Evolutionary conservation across 2,329 filamentous ascomycete genomes (phyloP), one percentile per base, ranked within the genome.

Genomic region (Colletotrichum eremochloae): DNA sequence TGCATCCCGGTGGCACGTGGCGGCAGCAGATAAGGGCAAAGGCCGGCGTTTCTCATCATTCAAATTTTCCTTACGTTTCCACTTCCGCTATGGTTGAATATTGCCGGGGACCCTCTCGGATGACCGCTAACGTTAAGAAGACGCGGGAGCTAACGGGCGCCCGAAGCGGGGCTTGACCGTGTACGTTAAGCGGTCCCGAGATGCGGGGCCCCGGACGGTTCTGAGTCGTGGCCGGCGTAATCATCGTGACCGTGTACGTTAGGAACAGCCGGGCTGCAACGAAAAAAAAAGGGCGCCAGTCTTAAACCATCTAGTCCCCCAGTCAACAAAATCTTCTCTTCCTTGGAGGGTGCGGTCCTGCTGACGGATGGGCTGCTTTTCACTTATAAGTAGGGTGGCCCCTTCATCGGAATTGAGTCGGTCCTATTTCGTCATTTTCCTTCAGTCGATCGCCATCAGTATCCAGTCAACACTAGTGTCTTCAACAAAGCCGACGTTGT

Each of bases 171-270:
- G 50, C 57, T 36, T 52, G 58, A 53, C 53, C 57, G 64, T 68
- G 64, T 68, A 68, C n/a, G 61, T 53, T 53, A 40, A 63, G 36
- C 36, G 61, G 61, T 63, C 33, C 48, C 55, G 61, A 53, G 36
- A 44, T 24, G 63, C 48, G 63, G 64, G 64, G 42, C 20, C 12
- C 58, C 68, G 68, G 68, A 68, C 42, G 64, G 36, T 63, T 44
- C 29, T 48, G 52, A 53, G 48, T 38, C 46, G 12, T 46, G 44
- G 31, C 67, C 55, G 62, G 46, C 24, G 55, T 31, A 53, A 18
- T 33, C 58, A 63, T 53, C 31, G 33, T 57, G 63, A 68, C 42
- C 48, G 64, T 68, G 68, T 58, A 71, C n/a, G 68, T 68, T 57
- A 53, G 60, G 64, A 68, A 57, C 53, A 68, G 57, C 64, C 64